Evolutionary conservation across 2,329 filamentous ascomycete species (phyloP).

Genomic region (Arthrinium phaeospermum): DNA sequence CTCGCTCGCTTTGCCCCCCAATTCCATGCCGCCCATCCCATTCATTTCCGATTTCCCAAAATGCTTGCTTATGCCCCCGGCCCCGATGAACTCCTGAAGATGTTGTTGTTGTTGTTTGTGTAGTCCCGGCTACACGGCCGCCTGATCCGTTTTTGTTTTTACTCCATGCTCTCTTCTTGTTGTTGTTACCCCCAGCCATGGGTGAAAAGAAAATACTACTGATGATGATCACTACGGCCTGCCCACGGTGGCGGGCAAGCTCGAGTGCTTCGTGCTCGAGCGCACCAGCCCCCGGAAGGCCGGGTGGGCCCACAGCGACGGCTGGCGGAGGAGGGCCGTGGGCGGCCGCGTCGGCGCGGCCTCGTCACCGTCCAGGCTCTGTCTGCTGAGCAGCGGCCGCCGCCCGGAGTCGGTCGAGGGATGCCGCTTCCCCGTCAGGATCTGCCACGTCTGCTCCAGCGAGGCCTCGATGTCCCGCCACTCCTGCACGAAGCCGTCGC

Average conservation of each 20-base stretch:
- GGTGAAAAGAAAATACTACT: background rate
- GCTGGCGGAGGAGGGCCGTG: background rate
- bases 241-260: background rate
- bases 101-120: background rate
- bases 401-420: background rate
- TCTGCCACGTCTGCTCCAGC: slow-evolving; percentile 18
- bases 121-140: background rate
- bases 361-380: background rate
- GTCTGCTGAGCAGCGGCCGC: background rate
- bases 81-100: slow-evolving; percentile 6
- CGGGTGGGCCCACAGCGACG: slow-evolving; percentile 10
- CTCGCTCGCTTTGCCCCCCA: background rate
- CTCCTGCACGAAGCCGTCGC: slow-evolving; percentile 19
- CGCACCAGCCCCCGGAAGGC: slow-evolving; percentile 14
- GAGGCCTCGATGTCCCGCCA: slow-evolving; percentile 20
- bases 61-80: background rate
- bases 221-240: background rate
- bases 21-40: background rate
- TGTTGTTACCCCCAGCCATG: background rate
- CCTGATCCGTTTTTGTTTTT: background rate
- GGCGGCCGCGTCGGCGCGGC: slow-evolving; percentile 3
- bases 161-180: background rate
- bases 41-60: too few relatives aligned
- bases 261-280: background rate
- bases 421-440: slow-evolving; percentile 11